Percentiles rank a stretch among this genome's conserved stretches.
Evolutionary conservation across 2,329 filamentous ascomycete genomes (phyloP).

Genomic region (Fusarium succisae): DNA sequence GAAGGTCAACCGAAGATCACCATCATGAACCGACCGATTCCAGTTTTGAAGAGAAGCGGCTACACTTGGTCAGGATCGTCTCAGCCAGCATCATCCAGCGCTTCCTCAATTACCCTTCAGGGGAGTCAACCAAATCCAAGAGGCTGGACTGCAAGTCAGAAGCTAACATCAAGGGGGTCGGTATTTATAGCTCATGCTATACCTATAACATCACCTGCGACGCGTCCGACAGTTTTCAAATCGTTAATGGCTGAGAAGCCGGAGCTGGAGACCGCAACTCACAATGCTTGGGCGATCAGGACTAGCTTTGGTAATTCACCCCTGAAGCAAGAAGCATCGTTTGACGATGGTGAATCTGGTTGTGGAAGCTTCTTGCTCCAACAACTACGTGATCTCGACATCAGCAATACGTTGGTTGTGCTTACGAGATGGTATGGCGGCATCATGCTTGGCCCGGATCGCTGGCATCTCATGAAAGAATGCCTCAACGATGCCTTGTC

Average conservation of each 20-base stretch:
- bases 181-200: slow-evolving; percentile 66
- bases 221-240: slow-evolving; percentile 56
- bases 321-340: slow-evolving; percentile 59
- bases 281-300: slow-evolving; percentile 65
- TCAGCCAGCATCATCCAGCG: slow-evolving; percentile 23
- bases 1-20: slow-evolving; percentile 78
- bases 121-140: slow-evolving; percentile 32
- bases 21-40: slow-evolving; percentile 77
- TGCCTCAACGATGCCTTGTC: slow-evolving; percentile 65
- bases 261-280: slow-evolving; percentile 62
- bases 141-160: slow-evolving; percentile 62
- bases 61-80: slow-evolving; percentile 60
- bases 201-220: slow-evolving; percentile 49
- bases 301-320: slow-evolving; percentile 50
- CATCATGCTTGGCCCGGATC: slow-evolving; percentile 67
- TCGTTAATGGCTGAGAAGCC: slow-evolving; percentile 59
- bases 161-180: slow-evolving; percentile 62
- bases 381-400: slow-evolving; percentile 60
- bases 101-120: slow-evolving; percentile 26
- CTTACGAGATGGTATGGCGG: slow-evolving; percentile 72
- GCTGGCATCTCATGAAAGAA: slow-evolving; percentile 70
- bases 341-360: slow-evolving; percentile 70
- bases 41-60: slow-evolving; percentile 80
- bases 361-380: slow-evolving; percentile 66
- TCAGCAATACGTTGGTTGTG: slow-evolving; percentile 64